Percentiles rank a stretch among this genome's conserved stretches.
These are phyloP conservation scores for Colletotrichum spinosum DNA, from an alignment of 2,329 filamentous ascomycete genomes.

Conservation along the genomic window DNA sequence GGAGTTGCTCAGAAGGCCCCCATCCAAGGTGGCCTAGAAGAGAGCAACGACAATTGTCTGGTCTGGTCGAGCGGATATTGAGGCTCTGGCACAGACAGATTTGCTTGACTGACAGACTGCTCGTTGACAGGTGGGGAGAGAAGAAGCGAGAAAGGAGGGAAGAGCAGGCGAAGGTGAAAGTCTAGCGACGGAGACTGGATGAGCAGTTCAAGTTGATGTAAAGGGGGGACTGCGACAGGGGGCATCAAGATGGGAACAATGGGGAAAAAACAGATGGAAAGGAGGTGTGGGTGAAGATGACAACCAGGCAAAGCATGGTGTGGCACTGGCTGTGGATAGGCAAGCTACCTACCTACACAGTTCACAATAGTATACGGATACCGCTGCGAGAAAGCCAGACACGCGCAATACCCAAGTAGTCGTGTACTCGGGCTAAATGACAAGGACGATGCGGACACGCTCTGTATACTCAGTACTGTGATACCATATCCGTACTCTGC, in stretches of 20 bases:
- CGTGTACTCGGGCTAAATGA: conserved; percentile 9
- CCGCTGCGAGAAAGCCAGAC: not conserved
- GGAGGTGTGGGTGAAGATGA: not conserved
- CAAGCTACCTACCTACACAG: too few relatives aligned
- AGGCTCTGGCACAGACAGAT: conserved; percentile 34
- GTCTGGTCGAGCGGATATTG: conserved; percentile 27
- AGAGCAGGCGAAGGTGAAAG: conserved; percentile 12
- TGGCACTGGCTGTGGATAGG: not conserved
- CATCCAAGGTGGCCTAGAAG: conserved; percentile 29
- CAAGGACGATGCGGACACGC: conserved; percentile 2
- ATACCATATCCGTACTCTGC: too few relatives aligned
- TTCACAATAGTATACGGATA: not conserved
- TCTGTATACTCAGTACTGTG: too few relatives aligned
- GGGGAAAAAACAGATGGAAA: conserved; percentile 13
- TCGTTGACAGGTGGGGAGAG: conserved; percentile 36
- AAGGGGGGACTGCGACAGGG: conserved; percentile 27
- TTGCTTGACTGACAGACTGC: conserved; percentile 32
- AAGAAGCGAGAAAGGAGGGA: conserved; percentile 34
- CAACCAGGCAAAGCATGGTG: not conserved
- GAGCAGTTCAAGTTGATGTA: conserved; percentile 34
- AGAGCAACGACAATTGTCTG: conserved; percentile 27
- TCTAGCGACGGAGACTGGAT: conserved; percentile 33
- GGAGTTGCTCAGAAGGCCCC: conserved; percentile 29
- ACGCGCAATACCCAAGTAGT: too few relatives aligned
- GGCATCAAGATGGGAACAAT: conserved; percentile 9